A percentile compares a stretch with the other conserved stretches of the same genome.
These are phyloP conservation scores for Sporothrix euskadiensis DNA, from an alignment of 2,329 filamentous ascomycete species.

Conservation along the genomic window DNA sequence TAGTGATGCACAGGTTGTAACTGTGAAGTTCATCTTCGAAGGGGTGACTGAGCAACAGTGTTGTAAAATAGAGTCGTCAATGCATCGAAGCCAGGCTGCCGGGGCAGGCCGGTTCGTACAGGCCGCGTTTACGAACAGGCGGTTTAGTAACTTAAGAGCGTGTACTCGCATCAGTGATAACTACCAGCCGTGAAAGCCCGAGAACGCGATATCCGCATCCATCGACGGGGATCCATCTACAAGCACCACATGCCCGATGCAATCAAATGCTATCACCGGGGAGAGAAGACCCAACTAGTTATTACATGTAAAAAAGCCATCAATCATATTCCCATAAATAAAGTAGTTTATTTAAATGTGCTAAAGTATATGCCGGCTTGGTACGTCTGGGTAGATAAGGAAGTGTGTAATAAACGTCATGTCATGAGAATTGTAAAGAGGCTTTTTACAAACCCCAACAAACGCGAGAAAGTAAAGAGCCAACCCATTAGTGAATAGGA, in stretches of 20 bases:
- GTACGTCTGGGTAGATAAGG: neutral
- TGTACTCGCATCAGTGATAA: neutral
- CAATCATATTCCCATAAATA: neutral
- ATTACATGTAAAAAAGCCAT: neutral
- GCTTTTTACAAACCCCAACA: neutral
- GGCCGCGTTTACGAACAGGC: neutral
- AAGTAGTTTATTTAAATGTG: neutral
- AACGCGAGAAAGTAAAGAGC: neutral
- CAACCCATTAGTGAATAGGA: neutral
- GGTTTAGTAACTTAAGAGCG: neutral
- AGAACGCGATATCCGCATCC: too few species aligned
- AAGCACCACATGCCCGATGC: neutral
- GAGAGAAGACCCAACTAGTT: neutral
- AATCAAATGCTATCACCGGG: neutral
- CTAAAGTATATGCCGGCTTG: too few species aligned
- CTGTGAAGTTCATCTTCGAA: neutral
- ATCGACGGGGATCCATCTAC: too few species aligned
- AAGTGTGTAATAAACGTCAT: neutral
- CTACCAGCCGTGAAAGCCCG: neutral
- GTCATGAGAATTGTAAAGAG: neutral
- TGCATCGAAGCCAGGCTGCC: neutral
- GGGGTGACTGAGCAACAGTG: neutral
- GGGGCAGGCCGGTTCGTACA: neutral
- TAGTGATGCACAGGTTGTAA: neutral
- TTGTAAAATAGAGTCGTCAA: neutral